Conservation (phyloP, 2,329 filamentous ascomycete genomes). For the Cercospora beticola region DNA sequence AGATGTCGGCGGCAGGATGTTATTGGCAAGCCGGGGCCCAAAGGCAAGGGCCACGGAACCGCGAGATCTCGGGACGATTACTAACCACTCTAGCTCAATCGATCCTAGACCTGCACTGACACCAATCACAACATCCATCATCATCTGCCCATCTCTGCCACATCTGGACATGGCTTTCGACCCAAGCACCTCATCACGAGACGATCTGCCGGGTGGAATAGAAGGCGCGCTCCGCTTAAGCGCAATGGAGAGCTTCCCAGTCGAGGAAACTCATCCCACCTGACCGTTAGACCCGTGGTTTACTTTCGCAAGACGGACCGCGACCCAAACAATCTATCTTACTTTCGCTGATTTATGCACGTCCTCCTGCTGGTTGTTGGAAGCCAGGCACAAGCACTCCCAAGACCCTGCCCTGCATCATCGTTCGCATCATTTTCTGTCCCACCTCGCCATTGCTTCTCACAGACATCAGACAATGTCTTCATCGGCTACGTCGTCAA, state of each 20-base stretch:
- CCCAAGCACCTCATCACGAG: background rate
- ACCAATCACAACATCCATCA: background rate
- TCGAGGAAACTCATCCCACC: background rate
- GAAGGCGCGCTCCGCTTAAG: background rate
- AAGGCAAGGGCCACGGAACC: background rate
- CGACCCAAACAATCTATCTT: background rate
- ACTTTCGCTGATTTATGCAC: constrained; percentile 1
- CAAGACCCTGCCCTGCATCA: background rate
- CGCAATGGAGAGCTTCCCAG: background rate
- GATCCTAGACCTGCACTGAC: background rate
- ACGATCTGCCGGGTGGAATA: background rate
- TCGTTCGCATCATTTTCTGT: background rate
- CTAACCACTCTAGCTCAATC: background rate
- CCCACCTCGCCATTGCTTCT: background rate
- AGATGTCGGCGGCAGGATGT: background rate
- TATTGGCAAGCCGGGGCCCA: background rate
- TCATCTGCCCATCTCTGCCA: background rate
- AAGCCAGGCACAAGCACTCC: background rate
- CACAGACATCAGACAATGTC: background rate
- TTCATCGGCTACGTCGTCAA: background rate
- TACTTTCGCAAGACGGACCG: background rate
- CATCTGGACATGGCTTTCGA: background rate
- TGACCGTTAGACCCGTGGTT: background rate
- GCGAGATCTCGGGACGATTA: background rate
- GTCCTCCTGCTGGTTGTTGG: background rate